Evolutionary conservation across 2,329 filamentous ascomycete species (phyloP).

Genomic region (Zymoseptoria pseudotritici): DNA sequence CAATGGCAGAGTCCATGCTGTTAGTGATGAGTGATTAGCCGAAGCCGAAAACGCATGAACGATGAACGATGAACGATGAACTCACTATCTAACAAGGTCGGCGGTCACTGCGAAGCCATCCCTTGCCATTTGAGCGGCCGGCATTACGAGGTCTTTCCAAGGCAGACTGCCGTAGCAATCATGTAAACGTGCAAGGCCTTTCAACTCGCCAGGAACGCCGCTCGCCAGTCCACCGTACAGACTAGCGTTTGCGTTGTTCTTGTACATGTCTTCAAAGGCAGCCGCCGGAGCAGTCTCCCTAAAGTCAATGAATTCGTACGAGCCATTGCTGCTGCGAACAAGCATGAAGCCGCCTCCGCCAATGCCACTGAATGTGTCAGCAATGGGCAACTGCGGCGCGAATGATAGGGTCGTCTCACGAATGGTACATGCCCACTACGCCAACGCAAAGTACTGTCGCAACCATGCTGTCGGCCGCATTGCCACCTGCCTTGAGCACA

Average conservation of each 20-base stretch:
- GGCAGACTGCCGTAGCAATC: constrained; percentile 54
- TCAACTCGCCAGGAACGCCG: constrained; percentile 66
- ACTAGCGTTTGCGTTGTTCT: constrained; percentile 59
- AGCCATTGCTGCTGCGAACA: constrained; percentile 50
- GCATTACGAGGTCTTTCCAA: constrained; percentile 59
- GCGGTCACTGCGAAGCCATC: constrained; percentile 65
- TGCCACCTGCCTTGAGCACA: constrained; percentile 43
- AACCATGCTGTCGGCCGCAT: constrained; percentile 44
- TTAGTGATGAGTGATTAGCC: not conserved
- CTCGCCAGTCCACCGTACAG: constrained; percentile 43
- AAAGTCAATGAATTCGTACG: constrained; percentile 83
- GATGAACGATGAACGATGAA: not conserved
- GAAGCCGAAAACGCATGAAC: not conserved
- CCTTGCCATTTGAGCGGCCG: constrained; percentile 65
- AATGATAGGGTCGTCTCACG: constrained; percentile 2
- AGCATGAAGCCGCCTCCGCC: constrained; percentile 74
- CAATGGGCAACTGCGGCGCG: constrained; percentile 9
- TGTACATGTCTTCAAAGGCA: constrained; percentile 78
- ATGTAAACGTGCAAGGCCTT: constrained; percentile 74
- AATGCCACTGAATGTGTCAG: constrained; percentile 50
- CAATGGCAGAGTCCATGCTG: constrained; percentile 50
- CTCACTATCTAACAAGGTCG: constrained; percentile 61
- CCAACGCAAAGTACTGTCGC: constrained; percentile 43
- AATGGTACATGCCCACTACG: constrained; percentile 41
- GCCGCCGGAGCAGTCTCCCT: constrained; percentile 79